A percentile compares a stretch with the other conserved stretches of the same genome.
phyloP scores from a whole-genome alignment of 176 grass and related monocot genomes.

The Triticum timopheevii region DNA sequence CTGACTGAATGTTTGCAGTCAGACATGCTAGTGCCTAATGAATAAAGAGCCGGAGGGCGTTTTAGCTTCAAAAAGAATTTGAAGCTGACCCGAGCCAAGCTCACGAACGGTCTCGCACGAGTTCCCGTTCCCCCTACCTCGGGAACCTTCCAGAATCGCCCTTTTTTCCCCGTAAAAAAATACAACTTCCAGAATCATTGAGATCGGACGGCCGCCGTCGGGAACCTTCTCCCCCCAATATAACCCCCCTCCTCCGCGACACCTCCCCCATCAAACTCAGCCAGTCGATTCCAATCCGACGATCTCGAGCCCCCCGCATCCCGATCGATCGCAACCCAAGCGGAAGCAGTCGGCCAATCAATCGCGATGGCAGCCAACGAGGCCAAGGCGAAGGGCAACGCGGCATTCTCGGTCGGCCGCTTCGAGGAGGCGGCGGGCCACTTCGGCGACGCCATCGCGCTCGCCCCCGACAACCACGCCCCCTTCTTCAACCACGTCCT shows the following conservation, averaged over 20 bases:
- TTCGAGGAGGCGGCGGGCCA: slow-evolving; percentile 50
- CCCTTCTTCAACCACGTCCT: slow-evolving; percentile 81
- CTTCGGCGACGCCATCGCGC: slow-evolving; percentile 59
- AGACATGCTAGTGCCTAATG: too few relatives aligned
- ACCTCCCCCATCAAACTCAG: neutral
- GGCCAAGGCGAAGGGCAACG: slow-evolving; percentile 71
- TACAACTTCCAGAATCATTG: slow-evolving; percentile 35
- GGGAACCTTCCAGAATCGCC: slow-evolving; percentile 51
- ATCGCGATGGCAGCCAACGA: slow-evolving; percentile 49
- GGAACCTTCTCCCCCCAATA: neutral
- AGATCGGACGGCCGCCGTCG: neutral
- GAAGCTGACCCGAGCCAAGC: neutral
- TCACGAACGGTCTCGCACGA: neutral
- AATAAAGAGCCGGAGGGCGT: too few relatives aligned
- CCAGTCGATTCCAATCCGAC: slow-evolving; percentile 23
- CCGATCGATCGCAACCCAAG: slow-evolving; percentile 17
- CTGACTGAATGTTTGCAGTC: too few relatives aligned
- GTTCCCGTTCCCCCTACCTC: slow-evolving; percentile 17
- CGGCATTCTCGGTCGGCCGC: slow-evolving; percentile 55
- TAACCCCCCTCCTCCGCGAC: neutral
- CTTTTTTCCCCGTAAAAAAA: neutral
- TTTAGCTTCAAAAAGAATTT: too few relatives aligned
- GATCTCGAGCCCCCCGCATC: neutral
- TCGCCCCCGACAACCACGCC: slow-evolving; percentile 55
- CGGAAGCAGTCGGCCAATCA: neutral